Percentiles rank a stretch among this genome's conserved stretches.
These are phyloP conservation scores for Angophora floribunda DNA, from an alignment of 345 rosid species.

Conservation along the genomic window DNA sequence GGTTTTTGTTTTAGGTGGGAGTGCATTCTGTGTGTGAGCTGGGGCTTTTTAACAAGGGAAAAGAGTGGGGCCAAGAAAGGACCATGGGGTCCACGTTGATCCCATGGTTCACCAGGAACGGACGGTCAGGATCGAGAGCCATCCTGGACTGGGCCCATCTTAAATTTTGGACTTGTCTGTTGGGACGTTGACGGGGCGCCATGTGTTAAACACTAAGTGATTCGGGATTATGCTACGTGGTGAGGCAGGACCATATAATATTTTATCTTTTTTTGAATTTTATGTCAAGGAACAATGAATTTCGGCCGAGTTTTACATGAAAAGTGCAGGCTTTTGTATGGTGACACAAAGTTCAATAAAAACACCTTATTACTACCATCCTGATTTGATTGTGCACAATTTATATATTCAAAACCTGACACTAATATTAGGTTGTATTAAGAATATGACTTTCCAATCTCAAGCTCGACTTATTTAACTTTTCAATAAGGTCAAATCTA, in stretches of 20 bases:
- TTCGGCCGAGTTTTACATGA: too few relatives aligned
- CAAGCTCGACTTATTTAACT: too few relatives aligned
- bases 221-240: rapidly evolving
- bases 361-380: rapidly evolving
- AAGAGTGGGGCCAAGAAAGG: neutral
- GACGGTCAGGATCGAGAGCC: neutral
- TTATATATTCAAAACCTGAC: too few relatives aligned
- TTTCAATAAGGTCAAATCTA: neutral
- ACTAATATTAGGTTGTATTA: too few relatives aligned
- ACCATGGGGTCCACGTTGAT: neutral
- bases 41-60: neutral
- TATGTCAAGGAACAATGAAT: too few relatives aligned
- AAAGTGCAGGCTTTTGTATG: too few relatives aligned
- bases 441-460: too few relatives aligned
- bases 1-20: neutral
- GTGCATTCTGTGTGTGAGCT: neutral
- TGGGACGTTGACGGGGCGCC: neutral
- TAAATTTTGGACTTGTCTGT: too few relatives aligned
- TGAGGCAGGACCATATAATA: neutral
- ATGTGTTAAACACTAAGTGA: neutral
- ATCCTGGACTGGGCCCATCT: neutral
- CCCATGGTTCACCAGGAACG: neutral
- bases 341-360: too few relatives aligned
- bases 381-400: too few relatives aligned
- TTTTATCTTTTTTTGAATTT: too few relatives aligned